Evolutionary conservation across 139 green algal species (phyloP), one percentile per base, ranked within the genome.

Genomic region (Closterium sp.): DNA sequence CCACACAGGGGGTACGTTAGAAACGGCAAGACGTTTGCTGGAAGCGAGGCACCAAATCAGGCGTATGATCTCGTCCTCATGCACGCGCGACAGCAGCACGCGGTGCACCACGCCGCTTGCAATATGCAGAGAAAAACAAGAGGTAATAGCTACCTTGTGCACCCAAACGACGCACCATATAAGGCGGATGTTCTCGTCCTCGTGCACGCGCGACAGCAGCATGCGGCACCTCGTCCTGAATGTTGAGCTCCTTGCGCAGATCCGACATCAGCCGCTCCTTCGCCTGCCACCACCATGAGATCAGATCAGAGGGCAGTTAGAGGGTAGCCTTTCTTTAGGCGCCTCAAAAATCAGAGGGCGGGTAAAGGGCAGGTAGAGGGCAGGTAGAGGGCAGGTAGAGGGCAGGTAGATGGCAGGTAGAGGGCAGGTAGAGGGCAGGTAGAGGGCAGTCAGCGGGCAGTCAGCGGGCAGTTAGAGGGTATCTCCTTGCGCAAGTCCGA

Each of bases 241-340:
- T 93, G 91, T 94, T 94, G 28, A 93, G 66, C 84, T 93, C 91
- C 89, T 92, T 93, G 84, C 91, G 91, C 83, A 93, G 89, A 32
- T 94, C 89, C 25, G 91, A 85, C 31, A 93, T 91, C 33, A 93
- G 89, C 55, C 25, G 5, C 84, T 93, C 91, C 84, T 93, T 93
- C 12, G 64, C 90, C 90, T 93, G 90, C 36, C n/a, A 31, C n/a
- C n/a, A n/a, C n/a, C n/a, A n/a, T n/a, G n/a, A n/a, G n/a, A n/a
- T n/a, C n/a, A n/a, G n/a, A n/a, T n/a, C n/a, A n/a, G n/a, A n/a
- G n/a, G n/a, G n/a, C n/a, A n/a, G n/a, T n/a, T n/a, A n/a, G n/a
- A n/a, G n/a, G n/a, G n/a, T n/a, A n/a, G n/a, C n/a, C n/a, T n/a
- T n/a, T n/a, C n/a, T n/a, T n/a, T n/a, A n/a, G n/a, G n/a, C n/a